A percentile compares a stretch with the other conserved stretches of the same genome.
Evolutionary conservation across 192 early-diverging fungal species (phyloP).

Genomic region (Mortierella hygrophila): DNA sequence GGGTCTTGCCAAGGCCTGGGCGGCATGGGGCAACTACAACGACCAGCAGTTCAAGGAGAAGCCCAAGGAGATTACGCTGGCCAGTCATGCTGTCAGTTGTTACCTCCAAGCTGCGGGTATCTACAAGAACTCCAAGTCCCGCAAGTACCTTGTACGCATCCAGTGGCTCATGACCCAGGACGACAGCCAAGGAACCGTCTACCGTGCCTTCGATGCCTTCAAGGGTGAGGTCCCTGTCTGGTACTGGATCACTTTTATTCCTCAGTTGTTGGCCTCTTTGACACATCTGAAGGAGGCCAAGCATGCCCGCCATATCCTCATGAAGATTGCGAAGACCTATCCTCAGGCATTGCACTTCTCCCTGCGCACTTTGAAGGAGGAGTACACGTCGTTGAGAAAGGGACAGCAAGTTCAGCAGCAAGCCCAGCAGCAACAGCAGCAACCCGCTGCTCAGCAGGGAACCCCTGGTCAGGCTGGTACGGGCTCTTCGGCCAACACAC

Average conservation of each 20-base stretch:
- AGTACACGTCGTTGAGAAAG: constrained; percentile 77
- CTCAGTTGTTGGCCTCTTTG: constrained; percentile 89
- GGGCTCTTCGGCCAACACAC: constrained; percentile 33
- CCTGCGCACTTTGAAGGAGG: constrained; percentile 93
- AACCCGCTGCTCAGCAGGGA: constrained; percentile 12
- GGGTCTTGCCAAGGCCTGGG: constrained; percentile 94
- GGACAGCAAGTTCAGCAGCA: constrained; percentile 49
- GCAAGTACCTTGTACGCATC: constrained; percentile 93
- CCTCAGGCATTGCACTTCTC: constrained; percentile 97
- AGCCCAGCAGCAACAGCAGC: constrained; percentile 38
- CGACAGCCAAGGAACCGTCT: constrained; percentile 80
- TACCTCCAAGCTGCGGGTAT: constrained; percentile 95
- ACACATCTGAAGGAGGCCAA: constrained; percentile 81
- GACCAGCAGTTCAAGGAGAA: constrained; percentile 91
- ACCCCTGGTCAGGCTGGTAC: constrained; percentile 8
- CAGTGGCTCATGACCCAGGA: constrained; percentile 95
- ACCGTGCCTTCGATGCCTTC: constrained; percentile 87
- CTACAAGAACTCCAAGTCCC: constrained; percentile 86
- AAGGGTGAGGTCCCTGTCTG: constrained; percentile 93
- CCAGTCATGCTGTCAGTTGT: constrained; percentile 92
- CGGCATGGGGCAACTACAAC: constrained; percentile 95
- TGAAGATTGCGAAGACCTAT: constrained; percentile 94
- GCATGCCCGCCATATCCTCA: constrained; percentile 85
- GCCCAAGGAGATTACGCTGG: constrained; percentile 84
- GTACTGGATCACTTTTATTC: constrained; percentile 99